phyloP scores from a whole-genome alignment of 1,284 basidiomycete genomes.

The Puccinia coronata region DNA sequence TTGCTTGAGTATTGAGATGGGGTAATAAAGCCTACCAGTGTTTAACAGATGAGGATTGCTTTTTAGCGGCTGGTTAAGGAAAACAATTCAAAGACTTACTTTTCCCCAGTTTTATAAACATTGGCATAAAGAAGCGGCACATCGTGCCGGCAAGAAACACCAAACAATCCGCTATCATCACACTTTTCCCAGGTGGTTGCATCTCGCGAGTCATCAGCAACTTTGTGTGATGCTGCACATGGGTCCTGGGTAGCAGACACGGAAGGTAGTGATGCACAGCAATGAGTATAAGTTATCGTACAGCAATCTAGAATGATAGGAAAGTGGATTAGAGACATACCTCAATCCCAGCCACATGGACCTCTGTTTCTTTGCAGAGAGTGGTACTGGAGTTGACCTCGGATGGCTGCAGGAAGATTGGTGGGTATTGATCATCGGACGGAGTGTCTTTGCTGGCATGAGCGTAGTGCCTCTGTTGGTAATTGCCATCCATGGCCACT shows the following conservation, averaged over 20 bases:
- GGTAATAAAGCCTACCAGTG: too few relatives aligned
- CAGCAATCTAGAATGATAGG: not conserved
- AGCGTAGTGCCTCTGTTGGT: not conserved
- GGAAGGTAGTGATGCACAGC: too few relatives aligned
- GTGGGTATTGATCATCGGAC: not conserved
- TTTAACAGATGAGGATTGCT: too few relatives aligned
- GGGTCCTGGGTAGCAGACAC: too few relatives aligned
- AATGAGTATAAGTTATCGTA: too few relatives aligned
- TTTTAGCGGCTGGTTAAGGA: not conserved
- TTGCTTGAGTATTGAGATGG: not conserved
- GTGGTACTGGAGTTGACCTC: not conserved
- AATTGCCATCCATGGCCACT: too few relatives aligned
- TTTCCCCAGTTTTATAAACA: conserved; percentile 16
- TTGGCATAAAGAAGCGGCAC: not conserved
- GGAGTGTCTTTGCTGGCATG: conserved; percentile 5
- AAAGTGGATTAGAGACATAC: not conserved
- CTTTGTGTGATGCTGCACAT: not conserved
- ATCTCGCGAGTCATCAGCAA: not conserved
- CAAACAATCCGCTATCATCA: conserved; percentile 2
- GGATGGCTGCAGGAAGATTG: not conserved
- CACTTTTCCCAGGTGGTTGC: too few relatives aligned
- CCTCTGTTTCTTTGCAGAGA: not conserved
- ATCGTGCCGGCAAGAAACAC: not conserved
- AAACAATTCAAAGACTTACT: not conserved
- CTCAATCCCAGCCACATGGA: not conserved